Percentiles rank a stretch among this genome's conserved stretches.
Evolutionary conservation across 106 monocot species (phyloP).

Genomic region (Amphibolis antarctica): DNA sequence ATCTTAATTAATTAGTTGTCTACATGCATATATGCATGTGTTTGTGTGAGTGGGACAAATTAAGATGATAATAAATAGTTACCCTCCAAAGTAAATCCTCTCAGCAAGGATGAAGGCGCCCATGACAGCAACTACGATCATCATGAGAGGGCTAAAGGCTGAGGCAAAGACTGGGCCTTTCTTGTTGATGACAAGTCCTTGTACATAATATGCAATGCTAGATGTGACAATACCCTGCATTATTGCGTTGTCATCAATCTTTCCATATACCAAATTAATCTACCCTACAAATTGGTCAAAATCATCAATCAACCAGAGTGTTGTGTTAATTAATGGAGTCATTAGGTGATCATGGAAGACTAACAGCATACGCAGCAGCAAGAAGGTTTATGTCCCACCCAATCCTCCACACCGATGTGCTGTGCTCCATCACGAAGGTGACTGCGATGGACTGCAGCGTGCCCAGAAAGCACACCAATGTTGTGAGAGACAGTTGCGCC

Average conservation of each 20-base stretch:
- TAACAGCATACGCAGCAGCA: conserved; percentile 68
- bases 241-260: not conserved
- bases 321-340: not conserved
- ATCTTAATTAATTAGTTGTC: too few species aligned
- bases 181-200: conserved; percentile 46
- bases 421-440: conserved; percentile 79
- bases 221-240: conserved; percentile 30
- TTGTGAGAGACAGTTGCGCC: conserved; percentile 73
- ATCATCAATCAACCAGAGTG: not conserved
- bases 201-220: conserved; percentile 25
- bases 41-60: too few species aligned
- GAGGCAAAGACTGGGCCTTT: conserved; percentile 86
- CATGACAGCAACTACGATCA: conserved; percentile 82
- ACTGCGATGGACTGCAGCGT: conserved; percentile 84
- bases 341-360: too few species aligned
- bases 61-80: not conserved
- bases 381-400: conserved; percentile 97
- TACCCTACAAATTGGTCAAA: too few species aligned
- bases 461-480: conserved; percentile 80
- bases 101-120: conserved; percentile 79
- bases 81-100: conserved; percentile 72
- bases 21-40: too few species aligned
- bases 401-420: conserved; percentile 50
- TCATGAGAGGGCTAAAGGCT: conserved; percentile 82
- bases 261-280: not conserved